Base-by-base conservation (phyloP, 805 yeast species). In the Sugiyamaella marilandica region DNA sequence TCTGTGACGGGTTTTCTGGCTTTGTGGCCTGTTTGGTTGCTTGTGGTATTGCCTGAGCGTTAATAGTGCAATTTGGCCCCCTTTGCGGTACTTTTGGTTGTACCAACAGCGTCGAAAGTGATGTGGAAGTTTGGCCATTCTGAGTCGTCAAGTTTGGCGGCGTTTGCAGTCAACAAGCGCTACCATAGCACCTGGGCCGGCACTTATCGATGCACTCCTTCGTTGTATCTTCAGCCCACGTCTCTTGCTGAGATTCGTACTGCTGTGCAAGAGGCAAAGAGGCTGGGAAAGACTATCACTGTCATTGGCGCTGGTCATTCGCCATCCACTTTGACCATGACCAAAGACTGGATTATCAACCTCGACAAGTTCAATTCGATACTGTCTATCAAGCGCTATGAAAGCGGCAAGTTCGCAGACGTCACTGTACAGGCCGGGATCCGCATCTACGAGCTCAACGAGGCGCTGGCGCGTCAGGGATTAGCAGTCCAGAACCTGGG, bases 341-440 rank as follows among this genome's bases (percentile, higher is more conserved):
- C 96, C 2, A 71, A 74, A 32, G 94, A 87, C 53, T 91, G 97
- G 96, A 71, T 94, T 16, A 79, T 95, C 57, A 91, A 87, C 65
- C 75, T 92, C 62, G 98, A 92, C 69, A 80, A 81, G 53, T 78
- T 86, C 66, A 79, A 81, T 65, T 62, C 67, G n/a, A 80, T 89
- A 16, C 59, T 84, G 24, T 41, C 21, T 18, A 47, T 60, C 29
- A 52, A 50, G 18, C 59, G 60, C 10, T 53, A 57, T 35, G 18
- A 50, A 10, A 48, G 59, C 11, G 64, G 62, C 1, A 68, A 64
- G 7, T 92, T 74, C 66, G 86, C 95, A 7, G 98, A 92, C 69
- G 82, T 92, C 50, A 85, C 94, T 0, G 96, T 90, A n/a, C 95
- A 92, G 68, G 96, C 97, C 0, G 99, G 99, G 29, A 76, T 87